Base-by-base conservation (phyloP, 257 asterid genomes). In the Solanum phureja region DNA sequence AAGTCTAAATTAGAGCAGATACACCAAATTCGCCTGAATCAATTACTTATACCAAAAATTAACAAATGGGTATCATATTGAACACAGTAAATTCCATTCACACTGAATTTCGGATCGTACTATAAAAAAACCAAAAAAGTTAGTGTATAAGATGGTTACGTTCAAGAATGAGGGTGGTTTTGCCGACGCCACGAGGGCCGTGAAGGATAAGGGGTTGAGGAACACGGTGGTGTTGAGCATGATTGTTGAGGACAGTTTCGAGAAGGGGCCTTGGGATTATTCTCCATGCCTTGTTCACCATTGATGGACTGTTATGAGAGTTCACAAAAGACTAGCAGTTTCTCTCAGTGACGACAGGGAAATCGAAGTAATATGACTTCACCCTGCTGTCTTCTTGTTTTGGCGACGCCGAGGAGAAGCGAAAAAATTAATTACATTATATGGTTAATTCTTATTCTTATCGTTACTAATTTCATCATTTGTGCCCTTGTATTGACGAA, bases 171-270 rank as follows among this genome's bases (percentile, higher is more conserved):
- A 97, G 98, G 87, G 99, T 95, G 90, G 99, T 97, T 95, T 97
- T 97, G 87, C 99, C 99, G 86, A 91, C 95, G 46, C 99, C 99
- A 5, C 99, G 98, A 72, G 99, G 99, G 88, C 99, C 99, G 84
- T 95, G 99, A 86, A 97, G 96, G 90, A 97, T 91, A 89, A 95
- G 98, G 56, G 98, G 98, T 77, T 94, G 99, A 88, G 96, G 98
- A 82, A 95, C 98, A 44, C 98, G 99, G 91, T 93, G 96, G 89
- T 93, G 98, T 88, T 94, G 99, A 83, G 91, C 98, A 88, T 97
- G 99, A 93, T 94, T 94, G 94, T 94, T 97, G 89, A 95, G 98
- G 84, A 95, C 88, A 14, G 99, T 93, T 89, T 97, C 99, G 90
- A 97, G 74, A 44, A 97, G 90, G 10, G 99, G 98, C 46, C 99